Conservation (phyloP, 2,329 filamentous ascomycete genomes). For the Aspergillus clavatus region DNA sequence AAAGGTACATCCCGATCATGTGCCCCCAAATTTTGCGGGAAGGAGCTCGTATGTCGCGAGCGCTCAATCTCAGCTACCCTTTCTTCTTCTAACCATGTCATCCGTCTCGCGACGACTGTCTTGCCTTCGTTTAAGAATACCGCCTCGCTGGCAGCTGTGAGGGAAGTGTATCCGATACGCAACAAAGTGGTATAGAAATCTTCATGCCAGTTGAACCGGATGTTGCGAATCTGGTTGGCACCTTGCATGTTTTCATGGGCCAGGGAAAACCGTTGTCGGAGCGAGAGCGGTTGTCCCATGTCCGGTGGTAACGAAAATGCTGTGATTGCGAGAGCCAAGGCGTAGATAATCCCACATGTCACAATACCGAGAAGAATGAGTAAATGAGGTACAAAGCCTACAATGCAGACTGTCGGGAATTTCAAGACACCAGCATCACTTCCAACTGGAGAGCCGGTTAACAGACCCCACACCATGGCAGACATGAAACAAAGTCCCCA, state of each 20-base stretch:
- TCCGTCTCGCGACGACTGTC: slow-evolving; percentile 64
- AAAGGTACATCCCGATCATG: slow-evolving; percentile 20
- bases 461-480: slow-evolving; percentile 72
- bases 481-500: slow-evolving; percentile 90
- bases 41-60: slow-evolving; percentile 30
- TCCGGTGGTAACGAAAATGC: slow-evolving; percentile 60
- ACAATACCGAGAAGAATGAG: slow-evolving; percentile 75
- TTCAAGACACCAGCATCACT: slow-evolving; percentile 61
- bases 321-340: slow-evolving; percentile 68
- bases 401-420: slow-evolving; percentile 90
- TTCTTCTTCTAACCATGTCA: slow-evolving; percentile 91
- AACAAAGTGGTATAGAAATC: slow-evolving; percentile 93
- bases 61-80: slow-evolving; percentile 69
- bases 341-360: slow-evolving; percentile 72
- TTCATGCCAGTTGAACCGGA: slow-evolving; percentile 78
- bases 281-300: slow-evolving; percentile 40
- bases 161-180: slow-evolving; percentile 77
- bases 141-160: slow-evolving; percentile 91
- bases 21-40: slow-evolving; percentile 12
- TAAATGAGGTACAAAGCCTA: slow-evolving; percentile 93
- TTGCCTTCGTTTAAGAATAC: slow-evolving; percentile 92
- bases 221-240: slow-evolving; percentile 74
- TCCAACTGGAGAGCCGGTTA: slow-evolving; percentile 43
- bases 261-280: slow-evolving; percentile 58
- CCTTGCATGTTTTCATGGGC: slow-evolving; percentile 91